Evolutionary conservation across 2,329 filamentous ascomycete genomes (phyloP).

Genomic region (Colletotrichum eleusines): DNA sequence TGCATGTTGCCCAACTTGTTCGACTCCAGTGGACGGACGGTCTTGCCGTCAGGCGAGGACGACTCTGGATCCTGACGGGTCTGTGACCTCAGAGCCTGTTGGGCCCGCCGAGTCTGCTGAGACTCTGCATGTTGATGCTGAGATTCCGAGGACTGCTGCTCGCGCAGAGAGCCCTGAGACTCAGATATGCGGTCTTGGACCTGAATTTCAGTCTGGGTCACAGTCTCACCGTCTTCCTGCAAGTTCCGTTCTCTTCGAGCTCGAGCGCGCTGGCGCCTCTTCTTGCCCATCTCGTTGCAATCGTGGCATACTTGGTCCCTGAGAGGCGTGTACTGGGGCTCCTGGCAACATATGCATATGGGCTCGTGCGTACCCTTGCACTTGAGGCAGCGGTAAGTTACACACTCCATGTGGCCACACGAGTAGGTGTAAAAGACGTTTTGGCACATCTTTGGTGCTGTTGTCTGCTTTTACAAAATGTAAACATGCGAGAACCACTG

Average conservation of each 20-base stretch:
- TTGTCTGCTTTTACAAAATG: constrained; percentile 39
- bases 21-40: constrained; percentile 37
- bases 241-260: neutral
- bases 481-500: neutral
- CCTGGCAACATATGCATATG: constrained; percentile 9
- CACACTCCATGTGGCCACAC: constrained; percentile 38
- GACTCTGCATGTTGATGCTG: neutral
- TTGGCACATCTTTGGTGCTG: constrained; percentile 31
- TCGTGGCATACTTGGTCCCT: constrained; percentile 41
- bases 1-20: constrained; percentile 39
- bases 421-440: constrained; percentile 42
- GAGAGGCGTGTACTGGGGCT: constrained; percentile 24
- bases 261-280: neutral
- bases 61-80: constrained; percentile 16
- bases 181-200: neutral
- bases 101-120: neutral
- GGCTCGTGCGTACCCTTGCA: neutral
- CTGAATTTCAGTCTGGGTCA: neutral
- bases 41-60: constrained; percentile 14
- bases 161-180: neutral
- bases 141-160: neutral
- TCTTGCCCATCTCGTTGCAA: constrained; percentile 24
- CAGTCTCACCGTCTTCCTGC: neutral
- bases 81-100: constrained; percentile 15
- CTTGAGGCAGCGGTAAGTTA: constrained; percentile 34